Conservation (phyloP, 164 flowering plant genomes). For the Sedum album region DNA sequence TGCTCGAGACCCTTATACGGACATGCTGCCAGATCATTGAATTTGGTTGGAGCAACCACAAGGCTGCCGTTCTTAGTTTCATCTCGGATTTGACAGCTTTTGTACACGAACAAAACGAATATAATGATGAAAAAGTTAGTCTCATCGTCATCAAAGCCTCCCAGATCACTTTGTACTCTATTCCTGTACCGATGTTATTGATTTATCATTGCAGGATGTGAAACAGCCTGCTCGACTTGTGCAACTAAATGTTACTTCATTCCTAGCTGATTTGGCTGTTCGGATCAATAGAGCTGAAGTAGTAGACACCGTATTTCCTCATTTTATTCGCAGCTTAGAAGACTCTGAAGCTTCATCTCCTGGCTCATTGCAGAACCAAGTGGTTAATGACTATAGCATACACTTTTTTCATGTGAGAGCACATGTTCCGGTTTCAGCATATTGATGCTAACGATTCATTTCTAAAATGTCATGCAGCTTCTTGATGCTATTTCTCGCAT, state of each 20-base stretch:
- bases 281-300: slow-evolving; percentile 75
- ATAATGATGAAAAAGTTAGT: slow-evolving; percentile 82
- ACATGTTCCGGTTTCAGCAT: slow-evolving; percentile 1
- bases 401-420: background rate
- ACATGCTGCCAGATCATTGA: slow-evolving; percentile 79
- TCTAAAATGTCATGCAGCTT: slow-evolving; percentile 71
- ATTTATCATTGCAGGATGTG: slow-evolving; percentile 60
- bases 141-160: background rate
- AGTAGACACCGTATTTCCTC: slow-evolving; percentile 87
- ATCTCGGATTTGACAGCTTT: slow-evolving; percentile 78
- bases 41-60: slow-evolving; percentile 87
- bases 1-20: slow-evolving; percentile 76
- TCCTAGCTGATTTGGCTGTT: slow-evolving; percentile 80
- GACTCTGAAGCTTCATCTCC: slow-evolving; percentile 96
- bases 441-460: slow-evolving; percentile 17
- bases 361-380: slow-evolving; percentile 79
- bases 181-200: too few species aligned
- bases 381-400: slow-evolving; percentile 23
- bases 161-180: background rate
- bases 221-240: slow-evolving; percentile 51
- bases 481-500: slow-evolving; percentile 95
- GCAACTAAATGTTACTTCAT: slow-evolving; percentile 73
- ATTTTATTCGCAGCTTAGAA: slow-evolving; percentile 90
- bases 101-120: slow-evolving; percentile 78
- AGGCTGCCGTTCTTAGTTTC: slow-evolving; percentile 83